Evolutionary conservation across 352 stramenopile genomes (phyloP).

Genomic region (Hyaloperonospora brassicae): DNA sequence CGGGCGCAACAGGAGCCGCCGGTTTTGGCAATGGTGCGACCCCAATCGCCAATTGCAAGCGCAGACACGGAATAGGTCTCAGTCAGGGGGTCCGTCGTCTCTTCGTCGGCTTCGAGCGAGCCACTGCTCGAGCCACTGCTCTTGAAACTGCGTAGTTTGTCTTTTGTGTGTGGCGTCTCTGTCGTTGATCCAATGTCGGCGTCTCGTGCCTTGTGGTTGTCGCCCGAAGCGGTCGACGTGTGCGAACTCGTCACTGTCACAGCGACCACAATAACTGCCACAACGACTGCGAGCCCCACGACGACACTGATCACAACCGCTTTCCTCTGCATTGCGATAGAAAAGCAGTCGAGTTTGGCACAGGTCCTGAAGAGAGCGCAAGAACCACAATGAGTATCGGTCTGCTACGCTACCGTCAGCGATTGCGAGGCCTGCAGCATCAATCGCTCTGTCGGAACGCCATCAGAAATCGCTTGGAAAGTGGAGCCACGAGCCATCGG

Average conservation of each 20-base stretch:
- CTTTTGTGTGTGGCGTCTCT: slow-evolving; percentile 1
- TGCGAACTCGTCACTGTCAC: slow-evolving; percentile 33
- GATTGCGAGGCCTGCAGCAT: slow-evolving; percentile 1
- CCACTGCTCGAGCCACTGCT: slow-evolving; percentile 17
- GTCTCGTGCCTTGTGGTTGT: slow-evolving; percentile 1
- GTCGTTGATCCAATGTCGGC: slow-evolving; percentile 1
- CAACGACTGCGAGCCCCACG: slow-evolving; percentile 33
- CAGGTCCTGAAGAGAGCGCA: slow-evolving; percentile 1
- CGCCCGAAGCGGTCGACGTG: slow-evolving; percentile 13
- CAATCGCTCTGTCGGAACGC: slow-evolving; percentile 6
- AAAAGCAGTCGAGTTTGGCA: neutral
- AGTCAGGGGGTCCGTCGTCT: slow-evolving; percentile 26
- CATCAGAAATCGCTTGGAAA: slow-evolving; percentile 4
- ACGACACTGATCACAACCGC: slow-evolving; percentile 30
- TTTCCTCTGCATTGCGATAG: slow-evolving; percentile 19
- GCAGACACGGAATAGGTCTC: slow-evolving; percentile 44
- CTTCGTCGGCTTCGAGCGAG: slow-evolving; percentile 22
- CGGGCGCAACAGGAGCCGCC: slow-evolving; percentile 57
- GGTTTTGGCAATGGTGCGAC: slow-evolving; percentile 50
- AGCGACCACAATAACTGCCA: slow-evolving; percentile 36
- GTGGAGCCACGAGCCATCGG: neutral
- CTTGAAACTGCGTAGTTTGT: slow-evolving; percentile 19
- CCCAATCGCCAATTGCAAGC: slow-evolving; percentile 72
- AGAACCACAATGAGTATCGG: slow-evolving; percentile 12
- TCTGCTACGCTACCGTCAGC: neutral